Evolutionary conservation across 2,329 filamentous ascomycete species (phyloP).

Genomic region (Beauveria bassiana): DNA sequence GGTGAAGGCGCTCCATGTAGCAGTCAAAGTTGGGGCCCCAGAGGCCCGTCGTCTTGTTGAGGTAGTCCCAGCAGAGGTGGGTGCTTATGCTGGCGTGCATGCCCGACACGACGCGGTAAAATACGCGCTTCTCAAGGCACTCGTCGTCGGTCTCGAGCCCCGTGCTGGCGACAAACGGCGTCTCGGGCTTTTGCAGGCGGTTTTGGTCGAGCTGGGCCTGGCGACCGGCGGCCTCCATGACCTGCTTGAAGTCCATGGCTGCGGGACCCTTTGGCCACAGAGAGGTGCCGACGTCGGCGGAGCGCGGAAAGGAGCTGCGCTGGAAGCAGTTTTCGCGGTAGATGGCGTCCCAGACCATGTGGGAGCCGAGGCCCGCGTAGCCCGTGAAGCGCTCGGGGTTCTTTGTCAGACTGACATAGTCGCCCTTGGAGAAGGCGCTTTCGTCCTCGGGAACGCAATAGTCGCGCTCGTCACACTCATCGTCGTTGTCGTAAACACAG

Average conservation of each 20-base stretch:
- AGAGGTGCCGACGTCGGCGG: slow-evolving; percentile 44
- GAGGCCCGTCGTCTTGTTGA: slow-evolving; percentile 88
- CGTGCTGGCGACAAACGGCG: slow-evolving; percentile 53
- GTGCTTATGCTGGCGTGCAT: slow-evolving; percentile 98
- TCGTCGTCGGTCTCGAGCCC: slow-evolving; percentile 77
- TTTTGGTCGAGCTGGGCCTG: slow-evolving; percentile 54
- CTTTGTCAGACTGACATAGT: slow-evolving; percentile 89
- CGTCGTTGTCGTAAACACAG: slow-evolving; percentile 94
- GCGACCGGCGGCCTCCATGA: slow-evolving; percentile 50
- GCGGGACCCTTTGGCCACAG: slow-evolving; percentile 41
- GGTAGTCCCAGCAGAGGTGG: slow-evolving; percentile 90
- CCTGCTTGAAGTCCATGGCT: slow-evolving; percentile 52
- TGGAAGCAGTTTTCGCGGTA: slow-evolving; percentile 97
- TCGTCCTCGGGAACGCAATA: slow-evolving; percentile 97
- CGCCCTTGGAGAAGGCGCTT: slow-evolving; percentile 74
- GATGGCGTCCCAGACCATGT: slow-evolving; percentile 92
- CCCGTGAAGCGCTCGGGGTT: slow-evolving; percentile 96
- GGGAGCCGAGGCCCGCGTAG: slow-evolving; percentile 75
- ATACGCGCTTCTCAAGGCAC: slow-evolving; percentile 97
- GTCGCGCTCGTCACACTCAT: slow-evolving; percentile 92
- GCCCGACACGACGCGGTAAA: slow-evolving; percentile 88
- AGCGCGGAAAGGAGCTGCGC: slow-evolving; percentile 54
- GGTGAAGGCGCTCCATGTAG: slow-evolving; percentile 79
- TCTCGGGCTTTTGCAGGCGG: slow-evolving; percentile 37
- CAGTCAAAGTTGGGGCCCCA: slow-evolving; percentile 89